Conservation (phyloP, 257 asterid genomes). For the Euphrasia confusa region DNA sequence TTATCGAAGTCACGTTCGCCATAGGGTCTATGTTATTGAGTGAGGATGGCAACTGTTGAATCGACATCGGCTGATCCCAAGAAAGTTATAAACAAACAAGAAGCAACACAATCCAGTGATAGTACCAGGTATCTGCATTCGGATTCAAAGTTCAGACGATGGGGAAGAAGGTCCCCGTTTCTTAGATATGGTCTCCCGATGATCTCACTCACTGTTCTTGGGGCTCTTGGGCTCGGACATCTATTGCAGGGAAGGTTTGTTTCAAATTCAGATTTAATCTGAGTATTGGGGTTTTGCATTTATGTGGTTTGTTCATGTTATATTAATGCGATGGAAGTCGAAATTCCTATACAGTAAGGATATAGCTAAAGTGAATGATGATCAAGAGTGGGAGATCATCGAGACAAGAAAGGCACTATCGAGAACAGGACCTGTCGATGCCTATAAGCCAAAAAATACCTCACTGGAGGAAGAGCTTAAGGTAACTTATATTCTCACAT, state of each 20-base stretch:
- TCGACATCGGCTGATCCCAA: slow-evolving; percentile 28
- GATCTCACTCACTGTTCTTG: slow-evolving; percentile 88
- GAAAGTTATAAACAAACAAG: slow-evolving; percentile 29
- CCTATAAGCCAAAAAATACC: slow-evolving; percentile 72
- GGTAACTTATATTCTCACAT: slow-evolving; percentile 37
- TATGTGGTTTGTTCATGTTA: not conserved
- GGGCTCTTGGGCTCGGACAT: slow-evolving; percentile 91
- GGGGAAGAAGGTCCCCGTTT: slow-evolving; percentile 81
- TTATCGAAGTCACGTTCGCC: slow-evolving; percentile 1
- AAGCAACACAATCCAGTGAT: slow-evolving; percentile 21
- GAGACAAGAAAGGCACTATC: slow-evolving; percentile 82
- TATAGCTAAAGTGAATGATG: slow-evolving; percentile 84
- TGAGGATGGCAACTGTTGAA: slow-evolving; percentile 31
- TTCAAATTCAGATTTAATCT: not conserved
- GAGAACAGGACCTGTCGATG: slow-evolving; percentile 68
- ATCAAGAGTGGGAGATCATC: slow-evolving; percentile 87
- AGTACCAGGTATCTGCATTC: slow-evolving; percentile 27
- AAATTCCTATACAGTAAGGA: slow-evolving; percentile 67
- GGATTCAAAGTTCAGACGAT: slow-evolving; percentile 54
- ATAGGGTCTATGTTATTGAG: not conserved
- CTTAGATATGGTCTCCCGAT: slow-evolving; percentile 88
- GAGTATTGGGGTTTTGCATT: not conserved
- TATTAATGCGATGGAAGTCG: slow-evolving; percentile 13
- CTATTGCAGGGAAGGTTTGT: slow-evolving; percentile 91
- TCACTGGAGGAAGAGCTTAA: slow-evolving; percentile 84